Percentiles rank a stretch among this genome's conserved stretches.
Conservation (phyloP, 306 rosid species). For the Castanea mollissima region DNA sequence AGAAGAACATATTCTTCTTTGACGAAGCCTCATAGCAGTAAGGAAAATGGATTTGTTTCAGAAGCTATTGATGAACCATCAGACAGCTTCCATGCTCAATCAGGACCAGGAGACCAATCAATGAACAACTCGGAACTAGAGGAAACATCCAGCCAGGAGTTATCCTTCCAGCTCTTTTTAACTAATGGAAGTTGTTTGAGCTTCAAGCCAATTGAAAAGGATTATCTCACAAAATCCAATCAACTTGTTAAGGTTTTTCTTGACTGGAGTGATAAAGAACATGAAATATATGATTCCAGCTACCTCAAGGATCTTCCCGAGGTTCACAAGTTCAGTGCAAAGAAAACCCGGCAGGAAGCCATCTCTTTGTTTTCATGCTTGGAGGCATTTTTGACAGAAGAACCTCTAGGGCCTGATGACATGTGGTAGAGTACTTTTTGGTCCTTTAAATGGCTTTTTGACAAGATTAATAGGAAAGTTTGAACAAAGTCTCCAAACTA, state of each 20-base stretch:
- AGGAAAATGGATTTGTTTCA: slow-evolving; percentile 72
- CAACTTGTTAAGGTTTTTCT: slow-evolving; percentile 51
- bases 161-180: slow-evolving; percentile 63
- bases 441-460: slow-evolving; percentile 24
- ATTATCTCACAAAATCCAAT: slow-evolving; percentile 47
- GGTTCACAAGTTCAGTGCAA: slow-evolving; percentile 67
- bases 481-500: not conserved
- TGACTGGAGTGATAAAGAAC: slow-evolving; percentile 82
- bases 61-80: slow-evolving; percentile 49
- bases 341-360: slow-evolving; percentile 91
- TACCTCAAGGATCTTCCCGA: slow-evolving; percentile 93
- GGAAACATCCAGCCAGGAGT: slow-evolving; percentile 49
- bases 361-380: slow-evolving; percentile 93
- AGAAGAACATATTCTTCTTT: slow-evolving; percentile 51
- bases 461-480: slow-evolving; percentile 4
- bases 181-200: slow-evolving; percentile 45
- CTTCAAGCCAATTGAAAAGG: slow-evolving; percentile 66
- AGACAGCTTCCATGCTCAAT: slow-evolving; percentile 32
- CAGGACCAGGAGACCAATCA: slow-evolving; percentile 32
- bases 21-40: slow-evolving; percentile 48
- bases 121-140: slow-evolving; percentile 39
- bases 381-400: slow-evolving; percentile 96
- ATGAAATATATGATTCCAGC: slow-evolving; percentile 64
- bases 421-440: slow-evolving; percentile 70
- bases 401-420: slow-evolving; percentile 97